phyloP scores from a whole-genome alignment of 176 grass and related monocot species.

The Zoysia japonica region DNA sequence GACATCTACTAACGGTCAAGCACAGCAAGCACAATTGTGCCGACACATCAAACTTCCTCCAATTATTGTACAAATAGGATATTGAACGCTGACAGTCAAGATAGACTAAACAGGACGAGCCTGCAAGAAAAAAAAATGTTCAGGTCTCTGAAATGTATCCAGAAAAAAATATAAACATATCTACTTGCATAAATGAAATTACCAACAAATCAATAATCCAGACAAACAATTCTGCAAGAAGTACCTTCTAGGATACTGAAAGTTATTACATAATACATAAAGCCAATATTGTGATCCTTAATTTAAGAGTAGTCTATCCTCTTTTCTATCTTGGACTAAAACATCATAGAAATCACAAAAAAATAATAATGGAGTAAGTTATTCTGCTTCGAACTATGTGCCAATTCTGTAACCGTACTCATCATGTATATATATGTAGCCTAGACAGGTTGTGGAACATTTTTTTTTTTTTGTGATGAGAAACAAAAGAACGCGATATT shows the following conservation, averaged over 20 bases:
- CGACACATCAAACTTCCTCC: conserved; percentile 30
- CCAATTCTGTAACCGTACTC: not conserved
- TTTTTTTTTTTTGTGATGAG: conserved; percentile 13
- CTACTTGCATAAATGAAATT: conserved; percentile 12
- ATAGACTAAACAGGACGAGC: conserved; percentile 6
- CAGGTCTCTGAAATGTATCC: conserved; percentile 11
- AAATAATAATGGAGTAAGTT: conserved; percentile 8
- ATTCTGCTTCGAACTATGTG: not conserved
- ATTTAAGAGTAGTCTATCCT: not conserved
- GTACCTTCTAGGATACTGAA: conserved; percentile 4
- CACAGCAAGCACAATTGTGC: not conserved
- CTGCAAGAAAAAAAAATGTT: conserved; percentile 21
- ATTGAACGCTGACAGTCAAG: not conserved
- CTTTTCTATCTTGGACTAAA: conserved; percentile 5
- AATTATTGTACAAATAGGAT: not conserved
- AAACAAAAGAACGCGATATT: not conserved
- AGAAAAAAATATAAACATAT: not conserved
- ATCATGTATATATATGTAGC: not conserved
- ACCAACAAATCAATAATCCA: conserved; percentile 10
- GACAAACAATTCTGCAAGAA: not conserved
- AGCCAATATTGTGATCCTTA: conserved; percentile 1
- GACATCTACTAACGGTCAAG: conserved; percentile 57
- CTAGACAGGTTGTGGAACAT: not conserved
- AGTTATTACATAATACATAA: conserved; percentile 14
- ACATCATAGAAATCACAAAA: not conserved